Percentiles rank a stretch among this genome's conserved stretches.
Evolutionary conservation across 306 rosid species (phyloP).

Genomic region (Vigna unguiculata): DNA sequence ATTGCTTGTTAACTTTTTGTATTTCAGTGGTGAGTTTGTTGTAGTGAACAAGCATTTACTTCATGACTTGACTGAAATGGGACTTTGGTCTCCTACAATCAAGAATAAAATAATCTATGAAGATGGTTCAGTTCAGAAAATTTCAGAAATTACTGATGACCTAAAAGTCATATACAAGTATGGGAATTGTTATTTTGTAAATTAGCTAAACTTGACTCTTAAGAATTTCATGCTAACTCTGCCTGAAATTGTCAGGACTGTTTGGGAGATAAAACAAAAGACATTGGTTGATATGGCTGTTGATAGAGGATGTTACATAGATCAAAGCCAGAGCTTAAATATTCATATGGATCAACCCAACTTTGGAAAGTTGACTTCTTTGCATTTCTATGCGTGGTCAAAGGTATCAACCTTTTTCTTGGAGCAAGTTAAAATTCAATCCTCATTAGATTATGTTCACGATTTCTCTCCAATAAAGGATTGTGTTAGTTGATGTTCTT

Average conservation of each 20-base stretch:
- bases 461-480: too few relatives aligned
- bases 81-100: constrained; percentile 78
- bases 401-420: constrained; percentile 51
- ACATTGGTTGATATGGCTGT: constrained; percentile 93
- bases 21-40: constrained; percentile 87
- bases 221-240: constrained; percentile 40
- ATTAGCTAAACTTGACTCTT: background rate
- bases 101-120: constrained; percentile 79
- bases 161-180: constrained; percentile 84
- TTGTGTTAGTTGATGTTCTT: too few relatives aligned
- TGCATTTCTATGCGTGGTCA: constrained; percentile 93
- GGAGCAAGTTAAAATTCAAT: background rate
- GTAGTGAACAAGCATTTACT: constrained; percentile 93
- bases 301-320: constrained; percentile 87
- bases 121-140: constrained; percentile 77
- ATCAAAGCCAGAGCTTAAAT: constrained; percentile 92
- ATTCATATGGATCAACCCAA: constrained; percentile 95
- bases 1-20: constrained; percentile 40
- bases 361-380: constrained; percentile 86
- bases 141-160: constrained; percentile 68
- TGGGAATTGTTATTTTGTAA: constrained; percentile 27
- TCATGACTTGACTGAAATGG: constrained; percentile 90
- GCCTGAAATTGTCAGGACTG: constrained; percentile 64
- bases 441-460: too few relatives aligned
- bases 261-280: constrained; percentile 96